A percentile compares a stretch with the other conserved stretches of the same genome.
Conservation (phyloP, 805 yeast species). For the Diddensiella transvaalensis region DNA sequence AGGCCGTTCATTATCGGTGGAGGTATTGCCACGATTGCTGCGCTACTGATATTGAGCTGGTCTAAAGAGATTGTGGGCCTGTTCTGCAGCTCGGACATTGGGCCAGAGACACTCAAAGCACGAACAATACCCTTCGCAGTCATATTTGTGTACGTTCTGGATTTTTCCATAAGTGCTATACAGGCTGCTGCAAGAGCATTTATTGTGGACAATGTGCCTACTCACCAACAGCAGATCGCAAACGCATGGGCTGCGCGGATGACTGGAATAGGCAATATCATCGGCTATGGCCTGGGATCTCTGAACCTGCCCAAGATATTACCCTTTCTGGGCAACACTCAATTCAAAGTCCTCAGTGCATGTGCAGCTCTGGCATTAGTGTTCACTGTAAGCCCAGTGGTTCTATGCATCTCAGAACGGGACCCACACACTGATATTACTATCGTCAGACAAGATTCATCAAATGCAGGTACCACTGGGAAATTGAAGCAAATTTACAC, state of each 20-base stretch:
- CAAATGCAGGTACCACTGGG: background rate
- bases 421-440: slow-evolving; percentile 37
- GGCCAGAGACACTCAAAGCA: slow-evolving; percentile 29
- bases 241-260: slow-evolving; percentile 67
- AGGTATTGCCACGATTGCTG: slow-evolving; percentile 43
- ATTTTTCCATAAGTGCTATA: slow-evolving; percentile 55
- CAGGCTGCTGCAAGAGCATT: slow-evolving; percentile 61
- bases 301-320: slow-evolving; percentile 39
- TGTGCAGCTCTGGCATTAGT: slow-evolving; percentile 43
- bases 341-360: slow-evolving; percentile 48
- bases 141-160: slow-evolving; percentile 48
- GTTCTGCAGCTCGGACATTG: slow-evolving; percentile 24
- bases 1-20: slow-evolving; percentile 58
- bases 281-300: slow-evolving; percentile 54
- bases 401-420: slow-evolving; percentile 45
- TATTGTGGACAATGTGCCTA: slow-evolving; percentile 58
- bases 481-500: slow-evolving; percentile 10
- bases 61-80: slow-evolving; percentile 40
- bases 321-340: slow-evolving; percentile 45
- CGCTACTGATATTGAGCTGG: slow-evolving; percentile 45
- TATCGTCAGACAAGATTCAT: background rate
- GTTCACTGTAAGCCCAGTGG: slow-evolving; percentile 39
- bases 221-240: slow-evolving; percentile 53
- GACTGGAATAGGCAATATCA: slow-evolving; percentile 57
- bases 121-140: slow-evolving; percentile 50